Evolutionary conservation across 2,329 filamentous ascomycete species (phyloP).

Genomic region (Torrubiella hemipterigena): DNA sequence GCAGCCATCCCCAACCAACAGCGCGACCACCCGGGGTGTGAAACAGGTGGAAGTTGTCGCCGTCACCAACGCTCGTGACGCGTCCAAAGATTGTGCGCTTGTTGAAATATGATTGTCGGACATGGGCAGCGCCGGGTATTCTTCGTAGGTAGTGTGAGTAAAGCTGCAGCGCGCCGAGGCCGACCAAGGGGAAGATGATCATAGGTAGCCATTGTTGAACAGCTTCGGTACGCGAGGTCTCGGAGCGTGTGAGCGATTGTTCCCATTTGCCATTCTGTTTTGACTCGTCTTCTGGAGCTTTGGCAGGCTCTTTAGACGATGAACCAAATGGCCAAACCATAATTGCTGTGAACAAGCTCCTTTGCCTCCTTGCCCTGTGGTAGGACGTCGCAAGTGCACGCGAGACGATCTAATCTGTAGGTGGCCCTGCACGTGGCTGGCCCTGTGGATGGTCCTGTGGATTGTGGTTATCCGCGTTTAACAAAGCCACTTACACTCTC

Average conservation of each 20-base stretch:
- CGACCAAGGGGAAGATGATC: conserved; percentile 23
- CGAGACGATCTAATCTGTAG: too few relatives aligned
- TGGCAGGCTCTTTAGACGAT: conserved; percentile 10
- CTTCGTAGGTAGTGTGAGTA: conserved; percentile 73
- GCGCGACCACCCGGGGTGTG: conserved; percentile 87
- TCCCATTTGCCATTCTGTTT: conserved; percentile 24
- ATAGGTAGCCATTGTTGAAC: conserved; percentile 27
- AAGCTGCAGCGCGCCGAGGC: conserved; percentile 30
- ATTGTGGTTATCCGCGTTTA: too few relatives aligned
- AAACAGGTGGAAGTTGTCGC: conserved; percentile 87
- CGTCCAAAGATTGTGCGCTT: conserved; percentile 67
- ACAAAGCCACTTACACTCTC: too few relatives aligned
- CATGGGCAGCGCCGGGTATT: conserved; percentile 64
- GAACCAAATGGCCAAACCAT: conserved; percentile 30
- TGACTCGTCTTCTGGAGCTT: conserved; percentile 11
- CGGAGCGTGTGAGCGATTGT: conserved; percentile 18
- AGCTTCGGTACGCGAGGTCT: conserved; percentile 17
- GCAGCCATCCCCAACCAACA: conserved; percentile 86
- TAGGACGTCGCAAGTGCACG: too few relatives aligned
- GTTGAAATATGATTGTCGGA: conserved; percentile 64
- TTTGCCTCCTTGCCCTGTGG: too few relatives aligned
- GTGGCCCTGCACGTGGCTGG: too few relatives aligned
- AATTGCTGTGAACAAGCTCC: too few relatives aligned
- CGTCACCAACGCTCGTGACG: conserved; percentile 92
- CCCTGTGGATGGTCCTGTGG: too few relatives aligned